Evolutionary conservation across 2,329 filamentous ascomycete species (phyloP), one percentile per base, ranked within the genome.

Genomic region (Pseudogymnoascus sp.): DNA sequence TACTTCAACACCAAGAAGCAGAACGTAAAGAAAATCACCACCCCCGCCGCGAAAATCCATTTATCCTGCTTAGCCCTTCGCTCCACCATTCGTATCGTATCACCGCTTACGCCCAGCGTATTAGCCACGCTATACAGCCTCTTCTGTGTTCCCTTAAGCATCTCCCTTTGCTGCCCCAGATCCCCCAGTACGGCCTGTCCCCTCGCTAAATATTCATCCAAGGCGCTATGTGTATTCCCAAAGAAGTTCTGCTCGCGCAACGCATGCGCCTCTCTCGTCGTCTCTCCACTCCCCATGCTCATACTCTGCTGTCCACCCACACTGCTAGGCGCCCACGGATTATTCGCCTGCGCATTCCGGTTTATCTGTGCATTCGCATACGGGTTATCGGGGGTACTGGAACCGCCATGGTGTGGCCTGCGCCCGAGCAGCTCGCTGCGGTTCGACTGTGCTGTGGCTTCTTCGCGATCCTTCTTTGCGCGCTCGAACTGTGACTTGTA

Each of bases 1-100:
- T 85, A 97, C 76, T 93, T 89, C 73, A 99, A 74, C 63, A 96
- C 92, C 67, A 95, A 77, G 86, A 91, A 97, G 76, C 93, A 96
- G 74, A 99, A 99, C 39, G 84, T 73, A 71, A 97, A 90, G 75
- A 99, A 99, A 37, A 95, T 76, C 4, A 96, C 76, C 2, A 93
- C 91, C 0, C 95, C 92, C 0, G 80, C 89, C 82, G 89, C 90
- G 75, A 99, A 99, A 37, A 99, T 96, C 92, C 93, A 97, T 77
- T 97, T 97, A 75, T 99, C 95, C 79, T 97, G 90, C 75, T 86
- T 89, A 61, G 95, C 92, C 67, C 95, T 82, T 69, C 95, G 79
- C 77, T 97, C 93, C 45, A 99, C 89, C 91, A 95, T 97, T 57
- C 95, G 86, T 68, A 99, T 99, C 1, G 95, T 99, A 74, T 97